Conservation (phyloP, 108 stramenopile species). For the Nannochloropsis oceanica region DNA sequence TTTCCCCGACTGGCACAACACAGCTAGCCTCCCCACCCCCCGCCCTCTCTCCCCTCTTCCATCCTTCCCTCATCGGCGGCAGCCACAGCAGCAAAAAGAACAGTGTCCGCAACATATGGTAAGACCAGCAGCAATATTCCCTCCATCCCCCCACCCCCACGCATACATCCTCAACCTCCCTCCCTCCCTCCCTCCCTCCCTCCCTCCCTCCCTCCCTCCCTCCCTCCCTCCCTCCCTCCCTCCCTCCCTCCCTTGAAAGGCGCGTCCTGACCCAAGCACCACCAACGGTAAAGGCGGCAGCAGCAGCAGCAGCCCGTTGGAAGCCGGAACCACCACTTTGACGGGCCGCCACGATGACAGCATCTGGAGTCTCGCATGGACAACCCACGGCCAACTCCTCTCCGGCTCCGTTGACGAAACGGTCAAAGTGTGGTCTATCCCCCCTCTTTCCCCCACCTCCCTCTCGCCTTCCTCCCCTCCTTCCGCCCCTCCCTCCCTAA, state of each 20-base stretch:
- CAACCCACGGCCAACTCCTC: background rate
- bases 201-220: background rate
- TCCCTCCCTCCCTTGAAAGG: background rate
- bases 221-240: background rate
- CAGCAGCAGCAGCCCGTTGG: background rate
- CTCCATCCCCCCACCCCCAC: background rate
- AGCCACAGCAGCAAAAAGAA: too few relatives aligned
- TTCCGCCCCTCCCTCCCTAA: background rate
- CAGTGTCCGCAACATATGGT: too few relatives aligned
- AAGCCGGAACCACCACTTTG: background rate
- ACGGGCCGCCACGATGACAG: background rate
- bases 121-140: too few relatives aligned
- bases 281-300: slow-evolving; percentile 1
- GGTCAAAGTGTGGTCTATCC: background rate
- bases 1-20: too few relatives aligned
- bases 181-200: background rate
- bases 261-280: background rate
- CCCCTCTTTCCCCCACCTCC: background rate
- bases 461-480: background rate
- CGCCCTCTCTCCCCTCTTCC: too few relatives aligned
- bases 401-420: background rate
- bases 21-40: too few relatives aligned
- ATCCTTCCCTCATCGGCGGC: too few relatives aligned
- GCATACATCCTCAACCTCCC: background rate
- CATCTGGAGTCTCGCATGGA: background rate